Base-by-base conservation (phyloP, 805 yeast genomes). In the Lachancea mirantina region DNA sequence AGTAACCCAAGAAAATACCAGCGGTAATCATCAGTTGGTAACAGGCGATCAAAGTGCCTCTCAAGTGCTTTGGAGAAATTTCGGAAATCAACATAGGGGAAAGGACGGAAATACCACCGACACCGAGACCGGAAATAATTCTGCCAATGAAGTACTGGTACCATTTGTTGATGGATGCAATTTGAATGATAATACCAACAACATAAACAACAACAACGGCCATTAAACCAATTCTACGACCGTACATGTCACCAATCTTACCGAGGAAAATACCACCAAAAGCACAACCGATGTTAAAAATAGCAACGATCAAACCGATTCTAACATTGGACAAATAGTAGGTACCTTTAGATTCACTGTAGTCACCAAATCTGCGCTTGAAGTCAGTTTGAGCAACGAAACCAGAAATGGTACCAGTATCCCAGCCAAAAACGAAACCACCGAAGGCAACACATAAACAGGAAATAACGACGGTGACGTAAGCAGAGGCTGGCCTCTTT, bases 391-490 rank as follows among this genome's bases (percentile, higher is more conserved):
- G 56, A 48, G 74, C 70, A 30, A 78, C 78, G 47, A 79, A 77
- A 44, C 85, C 85, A 19, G 82, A 73, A 58, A 79, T 76, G 47
- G 87, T 79, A 67, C 87, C 88, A 32, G 85, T 78, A 63, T 79
- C 88, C 72, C 81, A 79, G 45, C 87, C 87, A 49, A 76, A 79
- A 28, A 76, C 78, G 52, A 72, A 76, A 36, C 84, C 84, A 60
- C 82, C 83, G 41, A 77, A 77, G 24, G 82, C 80, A 41, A 77
- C 70, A 29, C 36, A 35, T 14, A 40, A 24, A 52, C 65, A 62
- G 28, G 57, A 42, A 36, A 50, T 38, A 19, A 48, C 49, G 23
- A 62, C 61, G 15, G 57, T 43, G 14, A 52, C 15, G 44, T 59
- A 62, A 8, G 62, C 61, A 13, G 59, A 50, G 14, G 49, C 49